These are phyloP conservation scores for Fusarium globosum DNA, from an alignment of 2,329 filamentous ascomycete genomes.

Conservation along the genomic window DNA sequence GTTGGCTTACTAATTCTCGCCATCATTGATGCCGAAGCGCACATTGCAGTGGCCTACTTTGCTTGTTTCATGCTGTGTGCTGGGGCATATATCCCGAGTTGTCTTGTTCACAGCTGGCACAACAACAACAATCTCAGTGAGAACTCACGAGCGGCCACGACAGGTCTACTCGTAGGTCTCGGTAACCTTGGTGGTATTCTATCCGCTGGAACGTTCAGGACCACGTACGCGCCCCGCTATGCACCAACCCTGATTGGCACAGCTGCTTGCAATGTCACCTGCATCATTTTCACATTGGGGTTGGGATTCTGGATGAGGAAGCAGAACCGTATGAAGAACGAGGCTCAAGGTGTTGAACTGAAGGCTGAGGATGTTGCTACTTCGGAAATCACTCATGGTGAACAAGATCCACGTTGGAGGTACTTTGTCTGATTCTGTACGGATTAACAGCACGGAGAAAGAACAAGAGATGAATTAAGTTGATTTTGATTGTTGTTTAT, in stretches of 20 bases:
- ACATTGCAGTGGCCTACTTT: slow-evolving; percentile 58
- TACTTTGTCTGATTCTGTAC: not conserved
- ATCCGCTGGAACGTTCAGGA: slow-evolving; percentile 57
- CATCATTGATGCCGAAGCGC: slow-evolving; percentile 1
- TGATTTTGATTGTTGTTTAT: too few species aligned
- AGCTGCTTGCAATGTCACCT: slow-evolving; percentile 45
- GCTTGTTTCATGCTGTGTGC: slow-evolving; percentile 60
- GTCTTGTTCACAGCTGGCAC: slow-evolving; percentile 61
- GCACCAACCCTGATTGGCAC: slow-evolving; percentile 59
- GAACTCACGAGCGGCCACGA: slow-evolving; percentile 58
- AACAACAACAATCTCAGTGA: slow-evolving; percentile 65
- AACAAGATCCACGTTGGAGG: not conserved
- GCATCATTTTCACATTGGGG: slow-evolving; percentile 33
- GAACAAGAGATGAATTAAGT: too few species aligned
- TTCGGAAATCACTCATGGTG: not conserved
- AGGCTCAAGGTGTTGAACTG: not conserved
- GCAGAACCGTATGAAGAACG: not conserved
- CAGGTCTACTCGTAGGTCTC: slow-evolving; percentile 59
- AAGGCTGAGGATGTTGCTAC: slow-evolving; percentile 3
- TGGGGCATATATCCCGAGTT: slow-evolving; percentile 59
- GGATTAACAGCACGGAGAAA: too few species aligned
- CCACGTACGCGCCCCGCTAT: slow-evolving; percentile 61
- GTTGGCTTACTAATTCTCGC: not conserved
- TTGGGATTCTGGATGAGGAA: slow-evolving; percentile 15
- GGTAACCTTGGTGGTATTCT: slow-evolving; percentile 62